phyloP scores from a whole-genome alignment of 2,329 filamentous ascomycete genomes.

The Stachybotrys chartarum region DNA sequence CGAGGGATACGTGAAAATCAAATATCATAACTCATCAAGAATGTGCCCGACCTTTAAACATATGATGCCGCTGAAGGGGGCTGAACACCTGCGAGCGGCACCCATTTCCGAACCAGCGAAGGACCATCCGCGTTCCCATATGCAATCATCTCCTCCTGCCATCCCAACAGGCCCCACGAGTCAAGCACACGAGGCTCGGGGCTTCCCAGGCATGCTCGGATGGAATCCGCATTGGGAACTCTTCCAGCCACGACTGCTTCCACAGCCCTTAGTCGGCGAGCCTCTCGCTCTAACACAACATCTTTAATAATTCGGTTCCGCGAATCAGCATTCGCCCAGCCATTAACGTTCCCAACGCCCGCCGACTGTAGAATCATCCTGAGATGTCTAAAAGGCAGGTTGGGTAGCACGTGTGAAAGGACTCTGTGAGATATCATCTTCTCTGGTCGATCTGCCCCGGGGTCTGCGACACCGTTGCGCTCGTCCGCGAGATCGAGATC shows the following conservation, averaged over 20 bases:
- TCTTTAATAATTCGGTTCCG: conserved; percentile 40
- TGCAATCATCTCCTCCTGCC: conserved; percentile 36
- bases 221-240: conserved; percentile 25
- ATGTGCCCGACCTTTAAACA: neutral
- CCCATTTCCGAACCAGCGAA: conserved; percentile 36
- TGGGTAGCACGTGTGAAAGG: conserved; percentile 62
- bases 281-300: conserved; percentile 51
- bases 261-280: conserved; percentile 39
- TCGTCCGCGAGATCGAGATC: conserved; percentile 42
- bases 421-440: conserved; percentile 16
- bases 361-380: conserved; percentile 57
- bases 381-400: conserved; percentile 60
- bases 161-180: conserved; percentile 40
- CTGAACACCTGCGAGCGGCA: conserved; percentile 23
- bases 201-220: conserved; percentile 28
- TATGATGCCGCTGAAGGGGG: conserved; percentile 13
- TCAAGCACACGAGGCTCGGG: conserved; percentile 31
- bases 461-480: conserved; percentile 15
- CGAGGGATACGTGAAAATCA: neutral
- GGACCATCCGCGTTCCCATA: conserved; percentile 33
- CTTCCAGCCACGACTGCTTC: conserved; percentile 31
- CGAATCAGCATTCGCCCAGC: conserved; percentile 39
- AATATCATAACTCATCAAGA: conserved; percentile 9
- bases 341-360: conserved; percentile 42
- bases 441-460: too few species aligned